phyloP scores from a whole-genome alignment of 192 early-diverging fungal species.

The Coemansia sp. region DNA sequence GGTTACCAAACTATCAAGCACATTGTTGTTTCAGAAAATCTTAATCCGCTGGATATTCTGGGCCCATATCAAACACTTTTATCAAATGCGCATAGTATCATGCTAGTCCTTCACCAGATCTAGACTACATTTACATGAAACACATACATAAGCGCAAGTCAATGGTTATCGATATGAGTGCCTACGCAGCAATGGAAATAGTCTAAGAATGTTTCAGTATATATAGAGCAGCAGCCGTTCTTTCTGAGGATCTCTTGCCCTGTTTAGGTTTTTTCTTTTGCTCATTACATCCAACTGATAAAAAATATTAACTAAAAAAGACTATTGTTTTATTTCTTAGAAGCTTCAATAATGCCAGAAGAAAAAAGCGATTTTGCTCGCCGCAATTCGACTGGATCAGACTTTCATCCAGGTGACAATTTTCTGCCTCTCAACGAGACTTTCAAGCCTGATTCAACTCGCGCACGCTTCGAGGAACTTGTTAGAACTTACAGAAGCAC shows the following conservation, averaged over 20 bases:
- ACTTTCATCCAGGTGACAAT: constrained; percentile 32
- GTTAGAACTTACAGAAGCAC: constrained; percentile 40
- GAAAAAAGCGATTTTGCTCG: constrained; percentile 10
- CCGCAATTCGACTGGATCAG: constrained; percentile 26
- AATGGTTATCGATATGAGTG: too few species aligned
- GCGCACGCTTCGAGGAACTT: constrained; percentile 51
- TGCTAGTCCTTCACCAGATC: too few species aligned
- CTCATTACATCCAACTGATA: too few species aligned
- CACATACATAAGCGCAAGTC: too few species aligned
- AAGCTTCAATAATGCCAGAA: constrained; percentile 1
- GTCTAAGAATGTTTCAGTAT: background rate
- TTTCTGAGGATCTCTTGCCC: background rate
- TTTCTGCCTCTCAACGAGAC: constrained; percentile 28
- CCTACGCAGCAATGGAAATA: too few species aligned
- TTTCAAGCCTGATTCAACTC: constrained; percentile 40
- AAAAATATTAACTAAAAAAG: too few species aligned
- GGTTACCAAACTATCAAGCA: too few species aligned
- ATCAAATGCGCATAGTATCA: too few species aligned
- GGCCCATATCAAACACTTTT: too few species aligned
- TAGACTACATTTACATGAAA: too few species aligned
- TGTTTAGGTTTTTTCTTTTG: background rate
- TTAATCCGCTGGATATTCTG: background rate
- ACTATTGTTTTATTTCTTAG: too few species aligned
- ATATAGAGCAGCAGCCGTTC: background rate
- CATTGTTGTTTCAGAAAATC: constrained; percentile 1